Base-by-base conservation (phyloP, 164 flowering plant species). In the Kingdonia uniflora region DNA sequence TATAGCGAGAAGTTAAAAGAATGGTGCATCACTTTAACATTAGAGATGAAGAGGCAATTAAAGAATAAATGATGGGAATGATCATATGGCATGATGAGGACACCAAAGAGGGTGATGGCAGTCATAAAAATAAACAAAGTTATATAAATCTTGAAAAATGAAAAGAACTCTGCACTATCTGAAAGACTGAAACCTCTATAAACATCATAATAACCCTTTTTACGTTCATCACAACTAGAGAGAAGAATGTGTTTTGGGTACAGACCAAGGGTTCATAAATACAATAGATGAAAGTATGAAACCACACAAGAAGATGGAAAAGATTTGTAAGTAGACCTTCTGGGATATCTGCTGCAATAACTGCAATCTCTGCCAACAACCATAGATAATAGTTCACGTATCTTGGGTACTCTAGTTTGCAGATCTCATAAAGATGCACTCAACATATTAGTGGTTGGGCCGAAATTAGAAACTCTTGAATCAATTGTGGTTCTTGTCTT, bases 1-100 rank as follows among this genome's bases (percentile, higher is more conserved):
- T n/a, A n/a, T n/a, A n/a, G n/a, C n/a, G n/a, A n/a, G n/a, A n/a
- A n/a, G n/a, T n/a, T n/a, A n/a, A n/a, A n/a, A n/a, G n/a, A n/a
- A n/a, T n/a, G n/a, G n/a, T n/a, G n/a, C n/a, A n/a, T n/a, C n/a
- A n/a, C n/a, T n/a, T n/a, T n/a, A n/a, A n/a, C n/a, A n/a, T n/a
- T n/a, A n/a, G n/a, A n/a, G n/a, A n/a, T n/a, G n/a, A n/a, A n/a
- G n/a, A 43, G 17, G 11, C 8, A 19, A 40, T 16, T 42, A 17
- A 29, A 46, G 0, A 22, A 19, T 40, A 8, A n/a, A 15, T 17
- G 15, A 46, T 21, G 10, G 19, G 54, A 51, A 54, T 60, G 41
- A 69, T 47, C 95, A 45, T 77, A 86, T 95, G 97, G 97, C 97
- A 89, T 89, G 62, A 89, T 90, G 87, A 90, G 84, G 40, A 95